Conservation (phyloP, 345 rosid species). For the Excoecaria agallocha region DNA sequence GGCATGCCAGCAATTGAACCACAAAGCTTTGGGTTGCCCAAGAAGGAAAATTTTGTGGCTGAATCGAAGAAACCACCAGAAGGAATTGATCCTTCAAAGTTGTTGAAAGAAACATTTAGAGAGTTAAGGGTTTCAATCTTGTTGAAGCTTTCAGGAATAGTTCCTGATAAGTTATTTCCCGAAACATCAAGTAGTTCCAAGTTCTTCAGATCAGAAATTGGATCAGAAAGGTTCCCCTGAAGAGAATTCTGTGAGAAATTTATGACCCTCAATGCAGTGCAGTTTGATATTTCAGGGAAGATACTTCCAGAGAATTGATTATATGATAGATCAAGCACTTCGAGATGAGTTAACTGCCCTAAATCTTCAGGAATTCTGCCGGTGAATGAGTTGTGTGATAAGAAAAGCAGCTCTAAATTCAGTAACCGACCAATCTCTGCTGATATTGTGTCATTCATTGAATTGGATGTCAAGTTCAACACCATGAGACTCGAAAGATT, state of each 20-base stretch:
- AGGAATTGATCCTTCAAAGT: constrained; percentile 47
- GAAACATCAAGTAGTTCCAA: constrained; percentile 48
- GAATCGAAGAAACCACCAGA: constrained; percentile 42
- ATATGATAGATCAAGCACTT: constrained; percentile 45
- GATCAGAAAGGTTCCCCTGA: constrained; percentile 43
- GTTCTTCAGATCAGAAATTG: constrained; percentile 40
- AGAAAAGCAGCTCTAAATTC: constrained; percentile 36
- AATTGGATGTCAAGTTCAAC: constrained; percentile 43
- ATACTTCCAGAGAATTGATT: constrained; percentile 41
- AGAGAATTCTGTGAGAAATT: constrained; percentile 44
- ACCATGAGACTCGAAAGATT: constrained; percentile 29
- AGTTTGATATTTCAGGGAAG: constrained; percentile 40
- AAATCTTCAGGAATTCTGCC: constrained; percentile 40
- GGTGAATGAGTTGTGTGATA: constrained; percentile 41
- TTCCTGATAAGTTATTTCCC: constrained; percentile 38
- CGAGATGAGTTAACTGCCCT: constrained; percentile 27
- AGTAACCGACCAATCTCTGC: constrained; percentile 29
- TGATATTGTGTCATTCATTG: constrained; percentile 36
- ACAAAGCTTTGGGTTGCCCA: constrained; percentile 42
- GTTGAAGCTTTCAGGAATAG: constrained; percentile 40
- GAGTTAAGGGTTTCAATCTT: constrained; percentile 36
- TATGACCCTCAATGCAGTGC: constrained; percentile 36
- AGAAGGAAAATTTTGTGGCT: constrained; percentile 36
- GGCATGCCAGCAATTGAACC: constrained; percentile 27
- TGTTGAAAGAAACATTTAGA: constrained; percentile 46